These are phyloP conservation scores for Silene noctiflora DNA, from an alignment of 179 eudicot species.

Conservation along the genomic window DNA sequence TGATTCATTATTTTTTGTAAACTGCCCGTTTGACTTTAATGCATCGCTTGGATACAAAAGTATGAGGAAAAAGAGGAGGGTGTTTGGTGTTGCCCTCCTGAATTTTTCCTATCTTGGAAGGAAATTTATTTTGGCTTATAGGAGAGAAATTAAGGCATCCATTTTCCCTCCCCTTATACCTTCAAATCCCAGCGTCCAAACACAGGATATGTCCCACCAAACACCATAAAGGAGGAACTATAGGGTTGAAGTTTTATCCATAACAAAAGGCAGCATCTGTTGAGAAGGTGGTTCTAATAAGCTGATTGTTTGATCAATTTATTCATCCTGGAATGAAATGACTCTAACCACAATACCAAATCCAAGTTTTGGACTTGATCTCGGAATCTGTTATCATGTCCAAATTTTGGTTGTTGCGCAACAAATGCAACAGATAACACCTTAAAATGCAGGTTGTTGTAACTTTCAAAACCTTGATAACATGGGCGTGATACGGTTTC, in stretches of 20 bases:
- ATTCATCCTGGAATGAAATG: background rate
- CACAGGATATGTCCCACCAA: background rate
- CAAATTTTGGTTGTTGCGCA: background rate
- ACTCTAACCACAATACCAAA: background rate
- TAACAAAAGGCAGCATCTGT: background rate
- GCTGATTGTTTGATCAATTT: background rate
- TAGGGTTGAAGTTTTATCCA: background rate
- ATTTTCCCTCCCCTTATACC: background rate
- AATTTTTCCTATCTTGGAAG: background rate
- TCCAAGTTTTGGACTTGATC: background rate
- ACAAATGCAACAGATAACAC: background rate
- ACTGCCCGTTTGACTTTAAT: background rate
- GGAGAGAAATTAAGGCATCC: background rate
- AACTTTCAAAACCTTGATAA: background rate
- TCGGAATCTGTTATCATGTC: background rate
- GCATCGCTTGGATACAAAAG: background rate
- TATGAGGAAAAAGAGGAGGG: background rate
- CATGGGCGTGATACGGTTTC: background rate
- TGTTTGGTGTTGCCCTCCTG: background rate
- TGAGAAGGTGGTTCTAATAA: background rate
- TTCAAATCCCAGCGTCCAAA: background rate
- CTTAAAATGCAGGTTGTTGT: background rate
- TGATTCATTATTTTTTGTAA: background rate
- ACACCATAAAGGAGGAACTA: conserved; percentile 1
- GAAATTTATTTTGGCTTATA: background rate